A percentile compares a stretch with the other conserved stretches of the same genome.
Evolutionary conservation across 345 rosid genomes (phyloP).

Genomic region (Nephelium lappaceum): DNA sequence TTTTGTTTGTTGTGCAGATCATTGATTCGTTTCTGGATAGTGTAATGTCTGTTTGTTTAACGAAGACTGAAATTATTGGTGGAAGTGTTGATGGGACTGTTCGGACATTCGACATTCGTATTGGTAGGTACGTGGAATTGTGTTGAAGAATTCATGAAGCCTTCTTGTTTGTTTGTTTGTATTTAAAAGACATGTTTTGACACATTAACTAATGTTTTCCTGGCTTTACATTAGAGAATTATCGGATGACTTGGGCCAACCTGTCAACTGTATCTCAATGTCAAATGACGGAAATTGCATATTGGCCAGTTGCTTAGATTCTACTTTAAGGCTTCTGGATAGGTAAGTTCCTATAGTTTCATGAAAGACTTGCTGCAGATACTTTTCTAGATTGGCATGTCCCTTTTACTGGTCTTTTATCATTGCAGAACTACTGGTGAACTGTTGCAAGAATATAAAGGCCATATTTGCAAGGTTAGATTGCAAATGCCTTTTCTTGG

Average conservation of each 20-base stretch:
- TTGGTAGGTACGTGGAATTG: conserved; percentile 69
- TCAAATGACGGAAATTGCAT: conserved; percentile 90
- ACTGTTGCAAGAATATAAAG: conserved; percentile 88
- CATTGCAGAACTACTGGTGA: conserved; percentile 75
- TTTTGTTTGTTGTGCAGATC: conserved; percentile 46
- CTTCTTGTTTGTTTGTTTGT: not conserved
- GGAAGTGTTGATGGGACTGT: conserved; percentile 99
- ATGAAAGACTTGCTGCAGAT: conserved; percentile 8
- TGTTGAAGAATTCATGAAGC: not conserved
- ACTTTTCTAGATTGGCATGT: not conserved
- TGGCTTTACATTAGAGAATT: conserved; percentile 59
- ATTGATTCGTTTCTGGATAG: conserved; percentile 82
- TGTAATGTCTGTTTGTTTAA: conserved; percentile 93
- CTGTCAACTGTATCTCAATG: conserved; percentile 92
- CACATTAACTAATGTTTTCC: not conserved
- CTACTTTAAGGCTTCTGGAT: conserved; percentile 84
- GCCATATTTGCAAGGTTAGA: conserved; percentile 89
- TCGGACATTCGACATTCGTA: conserved; percentile 91
- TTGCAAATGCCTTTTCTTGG: conserved; percentile 17
- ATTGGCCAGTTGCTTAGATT: conserved; percentile 89
- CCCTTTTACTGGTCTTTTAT: conserved; percentile 19
- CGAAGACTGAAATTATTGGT: conserved; percentile 88
- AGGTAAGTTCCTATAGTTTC: conserved; percentile 39
- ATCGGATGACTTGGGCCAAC: conserved; percentile 86
- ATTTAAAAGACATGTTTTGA: not conserved